phyloP scores from a whole-genome alignment of 2,329 filamentous ascomycete species.

The Lachnellula occidentalis region DNA sequence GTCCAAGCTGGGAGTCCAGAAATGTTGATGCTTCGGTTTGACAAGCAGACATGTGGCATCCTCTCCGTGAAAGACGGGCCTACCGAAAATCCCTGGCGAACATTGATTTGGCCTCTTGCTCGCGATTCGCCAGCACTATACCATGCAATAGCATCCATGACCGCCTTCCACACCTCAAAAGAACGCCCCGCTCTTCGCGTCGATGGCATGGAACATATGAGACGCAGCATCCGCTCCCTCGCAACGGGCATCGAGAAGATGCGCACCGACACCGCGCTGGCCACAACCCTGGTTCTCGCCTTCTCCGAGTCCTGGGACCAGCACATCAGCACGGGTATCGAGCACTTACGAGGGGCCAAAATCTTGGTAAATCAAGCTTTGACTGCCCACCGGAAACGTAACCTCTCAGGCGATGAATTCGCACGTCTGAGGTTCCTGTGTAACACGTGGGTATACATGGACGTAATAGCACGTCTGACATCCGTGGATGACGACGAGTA shows the following conservation, averaged over 20 bases:
- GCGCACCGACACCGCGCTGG: conserved; percentile 58
- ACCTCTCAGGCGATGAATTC: conserved; percentile 42
- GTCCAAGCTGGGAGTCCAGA: conserved; percentile 50
- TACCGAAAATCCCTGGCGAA: conserved; percentile 67
- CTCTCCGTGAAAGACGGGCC: conserved; percentile 65
- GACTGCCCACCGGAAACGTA: conserved; percentile 38
- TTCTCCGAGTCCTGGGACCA: conserved; percentile 69
- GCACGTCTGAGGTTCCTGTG: conserved; percentile 59
- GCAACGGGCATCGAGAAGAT: conserved; percentile 57
- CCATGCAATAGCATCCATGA: conserved; percentile 63
- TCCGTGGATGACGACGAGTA: conserved; percentile 47
- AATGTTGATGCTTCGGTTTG: conserved; percentile 57
- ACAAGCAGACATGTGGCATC: conserved; percentile 63
- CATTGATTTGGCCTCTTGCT: conserved; percentile 63
- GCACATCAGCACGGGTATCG: conserved; percentile 62
- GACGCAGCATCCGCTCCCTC: conserved; percentile 54
- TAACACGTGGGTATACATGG: conserved; percentile 71
- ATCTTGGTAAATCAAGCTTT: conserved; percentile 57
- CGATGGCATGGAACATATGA: conserved; percentile 64
- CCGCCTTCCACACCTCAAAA: conserved; percentile 61
- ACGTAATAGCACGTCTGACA: conserved; percentile 64
- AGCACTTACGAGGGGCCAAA: conserved; percentile 63
- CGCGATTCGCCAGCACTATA: conserved; percentile 59
- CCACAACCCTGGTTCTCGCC: conserved; percentile 63
- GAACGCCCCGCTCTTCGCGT: conserved; percentile 52